Conservation (phyloP, 2,329 filamentous ascomycete species). For the Aspergillus viridinutans region DNA sequence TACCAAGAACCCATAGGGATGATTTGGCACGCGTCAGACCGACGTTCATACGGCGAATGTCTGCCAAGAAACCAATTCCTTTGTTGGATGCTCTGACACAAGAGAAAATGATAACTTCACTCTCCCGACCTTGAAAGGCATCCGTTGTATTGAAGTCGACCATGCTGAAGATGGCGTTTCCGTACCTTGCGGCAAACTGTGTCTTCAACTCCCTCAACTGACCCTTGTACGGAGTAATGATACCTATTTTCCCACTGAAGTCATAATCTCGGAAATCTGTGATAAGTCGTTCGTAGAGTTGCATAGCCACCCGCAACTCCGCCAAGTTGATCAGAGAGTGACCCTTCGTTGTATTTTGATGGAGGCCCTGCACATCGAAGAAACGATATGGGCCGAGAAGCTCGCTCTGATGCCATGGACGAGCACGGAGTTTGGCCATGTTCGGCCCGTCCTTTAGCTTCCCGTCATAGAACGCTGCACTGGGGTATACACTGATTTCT, state of each 20-base stretch:
- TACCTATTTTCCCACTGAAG: slow-evolving; percentile 79
- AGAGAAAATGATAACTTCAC: slow-evolving; percentile 97
- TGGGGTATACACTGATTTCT: slow-evolving; percentile 88
- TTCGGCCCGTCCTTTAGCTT: slow-evolving; percentile 76
- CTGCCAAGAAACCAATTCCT: slow-evolving; percentile 95
- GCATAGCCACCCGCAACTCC: slow-evolving; percentile 81
- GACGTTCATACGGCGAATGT: slow-evolving; percentile 99
- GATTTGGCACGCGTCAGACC: slow-evolving; percentile 95
- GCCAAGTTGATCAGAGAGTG: slow-evolving; percentile 86
- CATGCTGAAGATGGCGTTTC: slow-evolving; percentile 66
- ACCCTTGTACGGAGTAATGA: slow-evolving; percentile 97
- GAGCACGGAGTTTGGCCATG: slow-evolving; percentile 71
- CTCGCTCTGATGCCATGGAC: slow-evolving; percentile 79
- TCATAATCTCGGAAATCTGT: slow-evolving; percentile 66
- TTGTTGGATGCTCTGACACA: slow-evolving; percentile 91
- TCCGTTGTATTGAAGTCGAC: slow-evolving; percentile 99
- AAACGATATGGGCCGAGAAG: slow-evolving; percentile 91
- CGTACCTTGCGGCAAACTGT: slow-evolving; percentile 69
- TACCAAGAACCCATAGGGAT: slow-evolving; percentile 92
- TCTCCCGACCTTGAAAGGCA: slow-evolving; percentile 94
- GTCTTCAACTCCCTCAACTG: slow-evolving; percentile 76
- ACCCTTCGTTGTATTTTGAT: slow-evolving; percentile 73
- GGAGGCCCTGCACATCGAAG: slow-evolving; percentile 89
- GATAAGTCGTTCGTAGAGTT: slow-evolving; percentile 74
- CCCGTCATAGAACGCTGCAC: slow-evolving; percentile 86